Base-by-base conservation (phyloP, 2,329 filamentous ascomycete genomes). In the Fusarium vanettenii region DNA sequence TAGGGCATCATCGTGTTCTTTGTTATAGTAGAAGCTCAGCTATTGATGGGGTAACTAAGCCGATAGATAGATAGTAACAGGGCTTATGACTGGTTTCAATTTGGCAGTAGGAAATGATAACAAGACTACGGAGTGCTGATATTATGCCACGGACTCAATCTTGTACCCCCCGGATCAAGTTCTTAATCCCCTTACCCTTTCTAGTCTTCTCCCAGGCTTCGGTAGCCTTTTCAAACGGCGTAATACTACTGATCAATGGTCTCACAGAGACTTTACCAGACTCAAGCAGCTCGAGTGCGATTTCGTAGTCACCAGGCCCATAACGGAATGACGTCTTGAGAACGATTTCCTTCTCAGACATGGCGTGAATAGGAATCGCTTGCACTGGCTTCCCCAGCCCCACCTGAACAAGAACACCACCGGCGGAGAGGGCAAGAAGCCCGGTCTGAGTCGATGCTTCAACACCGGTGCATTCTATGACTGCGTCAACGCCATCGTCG, bases 241-340 rank as follows among this genome's bases (percentile, higher is more conserved):
- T 94, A 31, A 91, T 91, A 27, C 89, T 89, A 11, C 92, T 94
- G 72, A 98, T 92, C 70, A 98, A 86, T 80, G 90, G 89, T 89
- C 95, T 96, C 66, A 95, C 92, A 48, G 93, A 90, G 43, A 98
- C 89, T 80, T 90, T 91, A 27, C 93, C 93, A 22, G 85, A 87
- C 7, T 89, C 88, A 3, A 98, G 90, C 69, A 98, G 87, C 68
- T 93, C 90, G 43, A 98, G 88, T 10, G 95, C 95, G 13, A 95
- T 89, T 81, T 92, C 90, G 84, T 98, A 98, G 83, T 98, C 96
- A 22, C 95, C 95, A 64, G 91, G 89, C 4, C 92, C 92, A 83
- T 98, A 98, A 39, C 96, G 90, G 87, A 98, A 98, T 74, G 92
- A 95, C 37, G 95, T 95, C 82, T 93, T 93, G 59, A 94, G 88